Base-by-base conservation (phyloP, 495 filamentous ascomycete genomes). In the Penicillium ucsense region DNA sequence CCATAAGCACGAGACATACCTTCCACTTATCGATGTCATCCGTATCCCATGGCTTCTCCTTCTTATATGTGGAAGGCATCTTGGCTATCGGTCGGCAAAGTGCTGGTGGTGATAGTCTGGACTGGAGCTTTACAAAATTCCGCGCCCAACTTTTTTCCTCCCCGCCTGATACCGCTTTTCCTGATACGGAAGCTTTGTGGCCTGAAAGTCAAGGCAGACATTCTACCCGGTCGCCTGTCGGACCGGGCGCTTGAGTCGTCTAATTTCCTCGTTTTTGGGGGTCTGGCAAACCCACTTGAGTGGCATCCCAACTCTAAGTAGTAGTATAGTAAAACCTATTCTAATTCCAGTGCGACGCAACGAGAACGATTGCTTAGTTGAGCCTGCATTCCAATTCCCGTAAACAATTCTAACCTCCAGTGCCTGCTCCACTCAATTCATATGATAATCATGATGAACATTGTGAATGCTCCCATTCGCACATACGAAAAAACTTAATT, bases 21-120 rank as follows among this genome's bases (percentile, higher is more conserved):
- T 89, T 92, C 91, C 91, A 98, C 63, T 95, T 95, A 64, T 98
- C 91, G 53, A 96, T 89, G 57, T 95, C 92, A 48, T 92, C 89
- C 41, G 89, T 95, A 64, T 98, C 91, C 92, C 91, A 97, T 34
- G 92, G 87, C 64, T 98, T 98, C 4, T 95, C 89, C 49, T 78
- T 83, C 49, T 95, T 92, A 72, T 95, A 83, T 47, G 88, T 95
- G 45, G 88, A 94, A 47, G 91, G 91, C 91, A 96, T 96, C 36
- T 47, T 73, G 63, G 43, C 31, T 39, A 45, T 52, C 49, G 52
- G 52, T 30, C 37, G 44, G 35, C 33, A 47, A 50, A 42, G 43
- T 40, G 43, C 30, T 35, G 20, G 20, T 38, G 52, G 48, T 43
- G 47, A 56, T 50, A 41, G 52, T 49, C 48, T 34, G 50, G 45